Evolutionary conservation across 1,284 basidiomycete genomes (phyloP).

Genomic region (Tremellales sp.): DNA sequence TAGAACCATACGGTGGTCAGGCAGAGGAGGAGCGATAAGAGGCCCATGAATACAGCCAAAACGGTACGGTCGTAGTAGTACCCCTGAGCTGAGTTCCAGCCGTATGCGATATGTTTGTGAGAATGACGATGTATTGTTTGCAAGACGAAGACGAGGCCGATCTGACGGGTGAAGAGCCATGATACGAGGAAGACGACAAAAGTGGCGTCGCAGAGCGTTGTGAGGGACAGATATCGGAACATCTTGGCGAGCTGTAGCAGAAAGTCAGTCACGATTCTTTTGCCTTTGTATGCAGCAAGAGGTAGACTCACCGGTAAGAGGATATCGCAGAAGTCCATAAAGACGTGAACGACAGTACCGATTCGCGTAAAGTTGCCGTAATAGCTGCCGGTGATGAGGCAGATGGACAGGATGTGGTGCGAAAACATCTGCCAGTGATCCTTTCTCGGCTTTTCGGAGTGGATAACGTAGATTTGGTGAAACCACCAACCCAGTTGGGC

Average conservation of each 20-base stretch:
- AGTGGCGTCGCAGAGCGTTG: slow-evolving; percentile 65
- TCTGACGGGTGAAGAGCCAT: slow-evolving; percentile 84
- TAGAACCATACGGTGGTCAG: slow-evolving; percentile 80
- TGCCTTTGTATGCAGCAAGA: background rate
- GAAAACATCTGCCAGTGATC: slow-evolving; percentile 95
- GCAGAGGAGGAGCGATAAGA: slow-evolving; percentile 59
- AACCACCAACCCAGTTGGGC: slow-evolving; percentile 88
- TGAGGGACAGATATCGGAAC: slow-evolving; percentile 73
- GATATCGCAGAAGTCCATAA: slow-evolving; percentile 94
- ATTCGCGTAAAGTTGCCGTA: slow-evolving; percentile 78
- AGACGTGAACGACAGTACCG: slow-evolving; percentile 78
- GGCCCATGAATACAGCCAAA: slow-evolving; percentile 55
- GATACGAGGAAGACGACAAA: slow-evolving; percentile 79
- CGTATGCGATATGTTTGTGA: slow-evolving; percentile 53
- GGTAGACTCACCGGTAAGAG: slow-evolving; percentile 76
- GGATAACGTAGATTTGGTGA: slow-evolving; percentile 85
- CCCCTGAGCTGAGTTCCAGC: slow-evolving; percentile 61
- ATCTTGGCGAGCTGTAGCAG: slow-evolving; percentile 76
- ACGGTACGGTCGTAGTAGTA: slow-evolving; percentile 56
- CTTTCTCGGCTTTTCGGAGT: slow-evolving; percentile 87
- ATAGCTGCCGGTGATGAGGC: slow-evolving; percentile 74
- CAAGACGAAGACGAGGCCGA: slow-evolving; percentile 69
- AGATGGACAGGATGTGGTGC: slow-evolving; percentile 87
- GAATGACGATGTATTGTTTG: slow-evolving; percentile 58
- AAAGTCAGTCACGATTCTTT: too few species aligned